phyloP scores from a whole-genome alignment of 257 asterid species.

The Solanum piurae region DNA sequence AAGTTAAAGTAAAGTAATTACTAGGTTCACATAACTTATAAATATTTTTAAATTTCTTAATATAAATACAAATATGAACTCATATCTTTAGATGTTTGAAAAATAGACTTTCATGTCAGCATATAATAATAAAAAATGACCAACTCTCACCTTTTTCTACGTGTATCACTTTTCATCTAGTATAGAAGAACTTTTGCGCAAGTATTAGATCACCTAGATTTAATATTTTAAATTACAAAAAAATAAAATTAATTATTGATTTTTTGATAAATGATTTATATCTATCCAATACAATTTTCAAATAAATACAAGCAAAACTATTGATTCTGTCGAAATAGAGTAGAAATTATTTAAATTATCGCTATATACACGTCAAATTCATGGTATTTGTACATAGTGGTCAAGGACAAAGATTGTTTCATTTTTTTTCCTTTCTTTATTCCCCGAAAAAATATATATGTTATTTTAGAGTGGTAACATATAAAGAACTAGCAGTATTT shows the following conservation, averaged over 20 bases:
- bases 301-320: too few species aligned
- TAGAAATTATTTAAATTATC: background rate
- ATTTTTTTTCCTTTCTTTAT: background rate
- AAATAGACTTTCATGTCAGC: conserved; percentile 25
- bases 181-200: background rate
- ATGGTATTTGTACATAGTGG: background rate
- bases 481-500: background rate
- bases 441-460: background rate
- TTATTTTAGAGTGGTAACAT: background rate
- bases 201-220: background rate
- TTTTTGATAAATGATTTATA: too few species aligned
- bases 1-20: background rate
- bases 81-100: background rate
- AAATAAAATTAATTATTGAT: too few species aligned
- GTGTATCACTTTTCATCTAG: background rate
- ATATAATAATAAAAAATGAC: background rate
- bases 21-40: background rate
- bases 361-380: background rate
- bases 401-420: background rate
- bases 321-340: background rate
- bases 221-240: too few species aligned
- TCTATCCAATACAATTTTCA: too few species aligned
- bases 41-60: too few species aligned
- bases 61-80: too few species aligned
- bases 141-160: background rate